A percentile compares a stretch with the other conserved stretches of the same genome.
These are phyloP conservation scores for Phytophthora quininea DNA, from an alignment of 352 stramenopile species.

Conservation along the genomic window DNA sequence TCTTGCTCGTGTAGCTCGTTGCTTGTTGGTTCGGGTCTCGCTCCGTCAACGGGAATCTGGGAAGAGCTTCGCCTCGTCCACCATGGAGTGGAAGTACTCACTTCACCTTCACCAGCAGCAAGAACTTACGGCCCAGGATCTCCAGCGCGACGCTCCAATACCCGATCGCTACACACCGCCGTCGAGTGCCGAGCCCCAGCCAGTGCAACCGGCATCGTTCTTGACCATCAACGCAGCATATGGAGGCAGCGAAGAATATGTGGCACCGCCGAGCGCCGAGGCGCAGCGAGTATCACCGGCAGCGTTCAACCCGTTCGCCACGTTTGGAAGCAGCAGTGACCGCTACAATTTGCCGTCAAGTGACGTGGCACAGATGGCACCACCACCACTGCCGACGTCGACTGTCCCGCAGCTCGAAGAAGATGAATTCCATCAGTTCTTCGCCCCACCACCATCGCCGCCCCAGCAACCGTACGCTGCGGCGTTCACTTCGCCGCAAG, in stretches of 20 bases:
- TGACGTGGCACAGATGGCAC: not conserved
- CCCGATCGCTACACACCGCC: constrained; percentile 4
- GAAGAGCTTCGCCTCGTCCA: constrained; percentile 32
- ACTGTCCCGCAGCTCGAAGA: constrained; percentile 37
- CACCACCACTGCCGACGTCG: constrained; percentile 16
- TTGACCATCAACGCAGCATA: not conserved
- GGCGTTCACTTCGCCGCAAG: not conserved
- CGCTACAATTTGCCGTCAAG: not conserved
- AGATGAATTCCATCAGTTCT: constrained; percentile 36
- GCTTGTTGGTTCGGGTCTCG: not conserved
- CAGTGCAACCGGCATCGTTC: constrained; percentile 1
- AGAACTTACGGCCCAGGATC: constrained; percentile 10
- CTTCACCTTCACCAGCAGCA: constrained; percentile 19
- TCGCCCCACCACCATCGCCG: constrained; percentile 11
- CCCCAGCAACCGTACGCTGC: not conserved
- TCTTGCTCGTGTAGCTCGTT: constrained; percentile 8
- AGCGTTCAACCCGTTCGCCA: constrained; percentile 11
- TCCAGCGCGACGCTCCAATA: constrained; percentile 1
- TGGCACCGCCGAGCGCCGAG: constrained; percentile 3
- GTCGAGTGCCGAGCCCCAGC: not conserved
- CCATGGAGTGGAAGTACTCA: constrained; percentile 39
- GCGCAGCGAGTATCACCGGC: not conserved
- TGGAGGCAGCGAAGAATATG: not conserved
- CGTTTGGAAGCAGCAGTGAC: constrained; percentile 7
- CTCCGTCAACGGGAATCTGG: constrained; percentile 38